These are phyloP conservation scores for Trichoderma endophyticum DNA, from an alignment of 2,329 filamentous ascomycete genomes.

Conservation along the genomic window DNA sequence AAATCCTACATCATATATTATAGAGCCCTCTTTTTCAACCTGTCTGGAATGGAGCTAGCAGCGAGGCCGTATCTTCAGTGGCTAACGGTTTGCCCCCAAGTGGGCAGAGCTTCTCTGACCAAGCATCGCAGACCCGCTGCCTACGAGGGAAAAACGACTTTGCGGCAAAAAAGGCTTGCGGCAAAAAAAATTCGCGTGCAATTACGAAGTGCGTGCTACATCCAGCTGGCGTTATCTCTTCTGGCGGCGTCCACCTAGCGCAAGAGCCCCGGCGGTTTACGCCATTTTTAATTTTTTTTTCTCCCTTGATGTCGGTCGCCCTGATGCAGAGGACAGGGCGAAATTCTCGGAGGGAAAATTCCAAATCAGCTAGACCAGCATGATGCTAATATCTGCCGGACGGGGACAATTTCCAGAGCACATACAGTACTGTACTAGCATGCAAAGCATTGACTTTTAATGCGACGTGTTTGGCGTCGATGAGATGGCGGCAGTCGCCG, in stretches of 20 bases:
- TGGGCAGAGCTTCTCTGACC: slow-evolving; percentile 6
- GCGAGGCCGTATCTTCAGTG: not conserved
- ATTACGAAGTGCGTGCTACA: slow-evolving; percentile 14
- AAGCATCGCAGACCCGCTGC: slow-evolving; percentile 15
- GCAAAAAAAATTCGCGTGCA: slow-evolving; percentile 13
- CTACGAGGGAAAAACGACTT: not conserved
- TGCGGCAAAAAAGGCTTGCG: slow-evolving; percentile 7
- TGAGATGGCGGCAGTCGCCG: not conserved
- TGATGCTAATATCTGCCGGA: not conserved
- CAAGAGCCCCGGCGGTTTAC: slow-evolving; percentile 19
- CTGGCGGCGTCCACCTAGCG: slow-evolving; percentile 17
- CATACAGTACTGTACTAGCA: not conserved
- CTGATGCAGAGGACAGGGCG: not conserved
- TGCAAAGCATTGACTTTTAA: slow-evolving; percentile 9
- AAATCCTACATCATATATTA: not conserved
- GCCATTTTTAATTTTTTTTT: slow-evolving; percentile 11
- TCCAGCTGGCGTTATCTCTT: slow-evolving; percentile 17
- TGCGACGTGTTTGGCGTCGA: not conserved
- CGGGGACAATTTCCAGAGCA: not conserved
- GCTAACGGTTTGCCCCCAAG: slow-evolving; percentile 4
- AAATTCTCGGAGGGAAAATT: not conserved
- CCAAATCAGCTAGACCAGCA: slow-evolving; percentile 7
- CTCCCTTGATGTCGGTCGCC: not conserved
- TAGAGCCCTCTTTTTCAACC: not conserved
- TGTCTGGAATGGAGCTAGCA: not conserved